phyloP scores from a whole-genome alignment of 768 basidiomycete genomes.

The Termitomyces sp. region DNA sequence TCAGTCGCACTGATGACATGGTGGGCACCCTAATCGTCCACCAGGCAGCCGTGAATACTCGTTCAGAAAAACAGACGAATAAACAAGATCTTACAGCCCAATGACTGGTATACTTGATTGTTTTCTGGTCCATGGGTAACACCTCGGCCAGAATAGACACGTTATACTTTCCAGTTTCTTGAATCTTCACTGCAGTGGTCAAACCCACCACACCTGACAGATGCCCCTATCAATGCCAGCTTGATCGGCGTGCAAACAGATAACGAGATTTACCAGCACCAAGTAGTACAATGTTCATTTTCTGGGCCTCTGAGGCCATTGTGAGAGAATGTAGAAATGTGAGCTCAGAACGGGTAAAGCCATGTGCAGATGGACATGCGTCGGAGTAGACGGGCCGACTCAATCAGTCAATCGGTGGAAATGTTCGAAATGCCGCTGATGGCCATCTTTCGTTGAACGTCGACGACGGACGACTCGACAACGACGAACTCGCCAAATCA shows the following conservation, averaged over 20 bases:
- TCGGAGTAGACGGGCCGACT: neutral
- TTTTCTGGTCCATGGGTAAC: constrained; percentile 67
- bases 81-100: constrained; percentile 59
- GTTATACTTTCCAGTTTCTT: constrained; percentile 52
- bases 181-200: constrained; percentile 67
- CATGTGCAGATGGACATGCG: neutral
- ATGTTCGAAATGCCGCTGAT: neutral
- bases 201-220: constrained; percentile 71
- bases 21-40: constrained; percentile 62
- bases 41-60: neutral
- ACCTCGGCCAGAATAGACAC: constrained; percentile 70
- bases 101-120: constrained; percentile 71
- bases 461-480: neutral
- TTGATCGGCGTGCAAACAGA: neutral
- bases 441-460: neutral
- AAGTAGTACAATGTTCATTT: constrained; percentile 13
- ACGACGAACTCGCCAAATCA: neutral
- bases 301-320: neutral
- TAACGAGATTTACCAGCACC: constrained; percentile 14
- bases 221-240: neutral
- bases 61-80: neutral
- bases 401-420: neutral
- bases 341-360: neutral
- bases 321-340: neutral
- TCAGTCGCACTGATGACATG: constrained; percentile 58